These are phyloP conservation scores for Ustilago xerochloae DNA, from an alignment of 1,284 basidiomycete genomes.

Conservation along the genomic window DNA sequence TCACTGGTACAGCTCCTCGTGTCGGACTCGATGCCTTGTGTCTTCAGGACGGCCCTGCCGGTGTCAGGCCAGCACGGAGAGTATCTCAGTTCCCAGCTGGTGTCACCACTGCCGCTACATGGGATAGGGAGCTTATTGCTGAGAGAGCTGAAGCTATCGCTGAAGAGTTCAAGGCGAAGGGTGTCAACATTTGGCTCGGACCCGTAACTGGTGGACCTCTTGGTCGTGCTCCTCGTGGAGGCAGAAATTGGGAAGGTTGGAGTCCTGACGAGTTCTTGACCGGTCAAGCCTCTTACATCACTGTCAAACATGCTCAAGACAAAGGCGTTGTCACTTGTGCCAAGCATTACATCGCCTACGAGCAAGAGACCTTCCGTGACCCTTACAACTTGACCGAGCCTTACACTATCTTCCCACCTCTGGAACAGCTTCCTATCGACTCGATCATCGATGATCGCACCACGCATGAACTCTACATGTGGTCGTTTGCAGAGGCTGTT, in stretches of 20 bases:
- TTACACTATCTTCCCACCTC: slow-evolving; percentile 26
- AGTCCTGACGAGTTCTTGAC: slow-evolving; percentile 43
- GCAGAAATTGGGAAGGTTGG: slow-evolving; percentile 81
- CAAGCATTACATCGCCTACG: slow-evolving; percentile 68
- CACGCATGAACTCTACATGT: slow-evolving; percentile 71
- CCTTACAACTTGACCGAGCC: slow-evolving; percentile 29
- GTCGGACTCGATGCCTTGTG: slow-evolving; percentile 78
- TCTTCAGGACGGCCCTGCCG: slow-evolving; percentile 73
- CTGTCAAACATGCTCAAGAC: slow-evolving; percentile 53
- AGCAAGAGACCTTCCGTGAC: slow-evolving; percentile 59
- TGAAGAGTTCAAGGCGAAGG: slow-evolving; percentile 80
- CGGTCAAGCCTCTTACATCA: slow-evolving; percentile 46
- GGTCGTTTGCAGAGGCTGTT: slow-evolving; percentile 70
- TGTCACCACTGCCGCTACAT: slow-evolving; percentile 78
- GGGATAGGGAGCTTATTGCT: slow-evolving; percentile 78
- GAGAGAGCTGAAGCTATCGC: slow-evolving; percentile 81
- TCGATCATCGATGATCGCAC: slow-evolving; percentile 82
- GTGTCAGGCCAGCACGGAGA: slow-evolving; percentile 71
- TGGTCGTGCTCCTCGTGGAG: slow-evolving; percentile 74
- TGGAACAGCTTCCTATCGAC: slow-evolving; percentile 69
- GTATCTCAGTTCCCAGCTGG: slow-evolving; percentile 75
- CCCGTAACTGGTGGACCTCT: slow-evolving; percentile 64
- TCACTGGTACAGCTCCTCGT: slow-evolving; percentile 70
- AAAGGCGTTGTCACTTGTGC: slow-evolving; percentile 61
- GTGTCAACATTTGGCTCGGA: slow-evolving; percentile 78